phyloP scores from a whole-genome alignment of 2,329 filamentous ascomycete genomes.

The Colletotrichum euphorbiae region DNA sequence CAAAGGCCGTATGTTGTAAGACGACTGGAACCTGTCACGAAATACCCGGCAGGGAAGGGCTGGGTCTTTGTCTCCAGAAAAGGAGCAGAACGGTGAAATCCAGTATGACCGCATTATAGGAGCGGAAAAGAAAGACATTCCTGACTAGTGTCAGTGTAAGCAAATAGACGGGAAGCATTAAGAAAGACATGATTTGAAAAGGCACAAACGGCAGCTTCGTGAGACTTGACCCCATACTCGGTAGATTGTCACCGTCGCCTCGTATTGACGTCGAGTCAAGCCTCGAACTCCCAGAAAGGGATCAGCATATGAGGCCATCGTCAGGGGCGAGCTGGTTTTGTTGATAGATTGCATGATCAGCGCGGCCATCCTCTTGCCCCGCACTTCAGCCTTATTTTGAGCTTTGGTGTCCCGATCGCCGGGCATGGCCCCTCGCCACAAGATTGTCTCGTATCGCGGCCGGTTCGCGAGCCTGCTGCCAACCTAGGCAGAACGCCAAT shows the following conservation, averaged over 20 bases:
- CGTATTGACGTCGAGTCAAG: conserved; percentile 8
- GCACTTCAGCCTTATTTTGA: conserved; percentile 26
- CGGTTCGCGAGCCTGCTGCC: not conserved
- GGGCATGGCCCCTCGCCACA: too few species aligned
- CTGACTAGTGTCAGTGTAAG: conserved; percentile 39
- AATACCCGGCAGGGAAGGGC: conserved; percentile 29
- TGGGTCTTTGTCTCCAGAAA: conserved; percentile 10
- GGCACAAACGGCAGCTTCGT: not conserved
- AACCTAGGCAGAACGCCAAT: conserved; percentile 25
- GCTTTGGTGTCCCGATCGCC: too few species aligned
- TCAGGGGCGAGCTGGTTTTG: not conserved
- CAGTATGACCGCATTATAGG: conserved; percentile 30
- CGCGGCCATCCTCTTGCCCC: not conserved
- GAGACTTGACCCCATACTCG: not conserved
- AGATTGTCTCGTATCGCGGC: too few species aligned
- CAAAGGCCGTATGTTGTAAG: conserved; percentile 10
- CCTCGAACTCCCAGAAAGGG: not conserved
- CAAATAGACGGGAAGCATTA: conserved; percentile 40
- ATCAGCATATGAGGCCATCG: conserved; percentile 3
- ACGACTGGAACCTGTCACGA: conserved; percentile 26
- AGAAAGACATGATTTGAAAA: conserved; percentile 39
- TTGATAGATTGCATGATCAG: conserved; percentile 18
- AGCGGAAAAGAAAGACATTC: conserved; percentile 36
- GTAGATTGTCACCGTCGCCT: conserved; percentile 1
- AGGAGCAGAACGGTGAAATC: conserved; percentile 16